phyloP scores from a whole-genome alignment of 225 moss, liverwort and hornwort species.

The Polytrichum formosum region DNA sequence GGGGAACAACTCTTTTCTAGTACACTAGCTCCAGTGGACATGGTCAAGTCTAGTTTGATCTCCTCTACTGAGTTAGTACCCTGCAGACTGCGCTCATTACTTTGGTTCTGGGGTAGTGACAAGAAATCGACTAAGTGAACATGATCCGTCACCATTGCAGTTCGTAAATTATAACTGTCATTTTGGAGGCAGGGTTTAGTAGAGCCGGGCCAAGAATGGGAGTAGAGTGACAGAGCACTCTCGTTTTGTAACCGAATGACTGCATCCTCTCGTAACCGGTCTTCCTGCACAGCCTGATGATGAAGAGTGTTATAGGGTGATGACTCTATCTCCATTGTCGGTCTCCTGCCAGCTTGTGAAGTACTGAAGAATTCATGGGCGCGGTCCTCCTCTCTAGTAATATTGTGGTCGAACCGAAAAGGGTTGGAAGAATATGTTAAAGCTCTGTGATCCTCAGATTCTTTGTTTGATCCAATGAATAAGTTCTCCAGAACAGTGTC shows the following conservation, averaged over 20 bases:
- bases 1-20: constrained; percentile 1
- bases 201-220: constrained; percentile 31
- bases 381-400: constrained; percentile 17
- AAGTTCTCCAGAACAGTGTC: constrained; percentile 11
- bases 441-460: not conserved
- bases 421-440: constrained; percentile 7
- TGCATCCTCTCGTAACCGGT: constrained; percentile 7
- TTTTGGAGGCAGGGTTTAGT: constrained; percentile 8
- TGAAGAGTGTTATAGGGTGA: not conserved
- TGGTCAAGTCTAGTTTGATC: constrained; percentile 38
- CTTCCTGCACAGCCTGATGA: constrained; percentile 4
- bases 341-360: constrained; percentile 3
- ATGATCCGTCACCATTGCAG: constrained; percentile 12
- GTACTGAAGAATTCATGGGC: constrained; percentile 15
- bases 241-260: constrained; percentile 3
- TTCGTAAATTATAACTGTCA: constrained; percentile 1
- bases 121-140: constrained; percentile 46
- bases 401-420: constrained; percentile 13
- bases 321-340: not conserved
- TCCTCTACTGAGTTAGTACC: constrained; percentile 7
- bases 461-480: constrained; percentile 9
- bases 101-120: constrained; percentile 13
- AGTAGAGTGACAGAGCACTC: constrained; percentile 13
- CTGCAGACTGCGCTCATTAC: constrained; percentile 11
- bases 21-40: constrained; percentile 32